A percentile compares a stretch with the other conserved stretches of the same genome.
These are phyloP conservation scores for Microthyrium microscopicum DNA, from an alignment of 2,329 filamentous ascomycete genomes.

Conservation along the genomic window DNA sequence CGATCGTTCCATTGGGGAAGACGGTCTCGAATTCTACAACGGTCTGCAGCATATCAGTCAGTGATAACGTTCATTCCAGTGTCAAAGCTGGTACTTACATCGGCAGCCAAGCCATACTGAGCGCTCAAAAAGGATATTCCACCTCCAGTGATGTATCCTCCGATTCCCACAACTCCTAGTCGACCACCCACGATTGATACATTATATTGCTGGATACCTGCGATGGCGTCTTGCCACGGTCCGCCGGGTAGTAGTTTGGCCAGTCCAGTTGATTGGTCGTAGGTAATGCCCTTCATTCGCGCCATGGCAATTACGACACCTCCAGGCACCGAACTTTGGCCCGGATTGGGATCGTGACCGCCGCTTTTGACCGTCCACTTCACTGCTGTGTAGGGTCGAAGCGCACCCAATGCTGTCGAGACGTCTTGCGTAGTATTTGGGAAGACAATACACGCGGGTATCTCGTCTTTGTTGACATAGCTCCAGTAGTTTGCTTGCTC, in stretches of 20 bases:
- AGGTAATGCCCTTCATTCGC: slow-evolving; percentile 20
- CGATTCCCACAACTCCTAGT: slow-evolving; percentile 4
- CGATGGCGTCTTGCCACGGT: slow-evolving; percentile 24
- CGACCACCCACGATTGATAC: slow-evolving; percentile 17
- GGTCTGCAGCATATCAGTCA: slow-evolving; percentile 29
- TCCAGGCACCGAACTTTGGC: slow-evolving; percentile 19
- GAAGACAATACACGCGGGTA: slow-evolving; percentile 21
- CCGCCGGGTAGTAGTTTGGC: slow-evolving; percentile 24
- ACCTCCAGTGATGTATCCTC: slow-evolving; percentile 7
- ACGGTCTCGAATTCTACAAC: slow-evolving; percentile 13
- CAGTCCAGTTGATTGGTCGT: slow-evolving; percentile 17
- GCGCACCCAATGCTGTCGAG: too few species aligned
- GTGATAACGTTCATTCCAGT: slow-evolving; percentile 29
- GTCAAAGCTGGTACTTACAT: not conserved
- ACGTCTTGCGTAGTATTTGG: slow-evolving; percentile 19
- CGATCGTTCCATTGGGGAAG: slow-evolving; percentile 18
- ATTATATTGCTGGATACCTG: slow-evolving; percentile 17
- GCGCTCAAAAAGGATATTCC: slow-evolving; percentile 7
- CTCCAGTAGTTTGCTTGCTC: slow-evolving; percentile 18
- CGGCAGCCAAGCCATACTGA: slow-evolving; percentile 4
- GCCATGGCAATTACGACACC: slow-evolving; percentile 22
- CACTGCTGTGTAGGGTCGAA: not conserved
- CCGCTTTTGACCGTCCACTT: slow-evolving; percentile 19
- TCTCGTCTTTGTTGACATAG: slow-evolving; percentile 14
- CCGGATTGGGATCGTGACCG: slow-evolving; percentile 23